Evolutionary conservation across 2,329 filamentous ascomycete species (phyloP).

Genomic region (Exophiala aquamarina): DNA sequence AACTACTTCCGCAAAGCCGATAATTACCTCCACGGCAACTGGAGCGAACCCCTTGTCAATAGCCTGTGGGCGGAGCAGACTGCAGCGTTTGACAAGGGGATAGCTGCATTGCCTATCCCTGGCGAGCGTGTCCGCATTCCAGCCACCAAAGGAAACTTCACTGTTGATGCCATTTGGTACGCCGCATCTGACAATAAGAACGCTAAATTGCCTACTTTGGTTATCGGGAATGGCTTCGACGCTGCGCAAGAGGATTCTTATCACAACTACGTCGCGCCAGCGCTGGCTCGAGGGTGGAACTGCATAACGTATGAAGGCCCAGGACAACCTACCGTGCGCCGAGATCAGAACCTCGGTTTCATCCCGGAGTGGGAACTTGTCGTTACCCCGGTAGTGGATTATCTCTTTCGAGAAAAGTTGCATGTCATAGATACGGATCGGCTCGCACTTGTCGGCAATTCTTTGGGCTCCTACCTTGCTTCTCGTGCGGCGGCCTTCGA

Average conservation of each 20-base stretch:
- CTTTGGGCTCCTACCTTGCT: constrained; percentile 6
- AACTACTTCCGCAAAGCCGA: constrained; percentile 46
- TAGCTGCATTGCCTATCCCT: constrained; percentile 36
- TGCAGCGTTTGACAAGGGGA: constrained; percentile 40
- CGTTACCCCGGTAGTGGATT: constrained; percentile 42
- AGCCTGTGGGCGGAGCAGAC: constrained; percentile 39
- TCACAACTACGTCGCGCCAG: constrained; percentile 36
- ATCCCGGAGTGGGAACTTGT: constrained; percentile 44
- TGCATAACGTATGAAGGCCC: constrained; percentile 47
- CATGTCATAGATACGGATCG: constrained; percentile 3
- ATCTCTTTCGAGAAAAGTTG: constrained; percentile 20
- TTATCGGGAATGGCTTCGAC: constrained; percentile 41
- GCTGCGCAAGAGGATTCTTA: constrained; percentile 44
- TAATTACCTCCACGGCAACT: constrained; percentile 45
- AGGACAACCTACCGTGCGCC: constrained; percentile 42
- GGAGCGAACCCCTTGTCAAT: constrained; percentile 42
- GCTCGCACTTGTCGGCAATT: constrained; percentile 2
- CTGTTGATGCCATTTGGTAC: constrained; percentile 40
- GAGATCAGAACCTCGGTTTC: constrained; percentile 42
- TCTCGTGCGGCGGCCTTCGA: constrained; percentile 11
- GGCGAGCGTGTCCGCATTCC: constrained; percentile 36
- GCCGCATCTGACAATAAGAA: constrained; percentile 20
- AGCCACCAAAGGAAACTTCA: constrained; percentile 35
- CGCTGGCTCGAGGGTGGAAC: constrained; percentile 42
- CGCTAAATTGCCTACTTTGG: constrained; percentile 21